Evolutionary conservation across 2,329 filamentous ascomycete species (phyloP).

Genomic region (Cladosporium colombiae): DNA sequence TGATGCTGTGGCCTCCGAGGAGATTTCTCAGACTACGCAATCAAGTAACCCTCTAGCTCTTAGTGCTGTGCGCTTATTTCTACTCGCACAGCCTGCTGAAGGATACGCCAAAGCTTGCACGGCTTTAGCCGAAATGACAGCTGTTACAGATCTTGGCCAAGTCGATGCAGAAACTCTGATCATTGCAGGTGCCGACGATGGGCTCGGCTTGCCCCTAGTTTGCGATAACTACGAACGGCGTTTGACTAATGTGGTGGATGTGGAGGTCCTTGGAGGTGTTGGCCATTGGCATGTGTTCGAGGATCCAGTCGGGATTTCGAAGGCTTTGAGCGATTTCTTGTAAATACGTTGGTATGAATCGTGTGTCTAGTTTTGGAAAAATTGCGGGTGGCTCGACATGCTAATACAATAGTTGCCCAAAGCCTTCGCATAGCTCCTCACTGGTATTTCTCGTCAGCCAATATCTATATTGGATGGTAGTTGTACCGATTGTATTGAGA

Average conservation of each 20-base stretch:
- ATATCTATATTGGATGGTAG: too few species aligned
- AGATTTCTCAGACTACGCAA: conserved; percentile 43
- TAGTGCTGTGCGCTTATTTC: background rate
- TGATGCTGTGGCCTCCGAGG: conserved; percentile 41
- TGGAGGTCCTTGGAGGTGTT: conserved; percentile 42
- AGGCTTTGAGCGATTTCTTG: background rate
- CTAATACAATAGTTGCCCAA: background rate
- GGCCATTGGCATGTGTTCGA: conserved; percentile 57
- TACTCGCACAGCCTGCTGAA: background rate
- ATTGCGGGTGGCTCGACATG: background rate
- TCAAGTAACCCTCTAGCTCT: conserved; percentile 31
- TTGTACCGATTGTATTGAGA: too few species aligned
- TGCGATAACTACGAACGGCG: background rate
- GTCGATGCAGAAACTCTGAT: background rate
- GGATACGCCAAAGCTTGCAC: background rate
- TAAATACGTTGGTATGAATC: background rate
- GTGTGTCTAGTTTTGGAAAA: background rate
- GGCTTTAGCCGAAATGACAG: background rate
- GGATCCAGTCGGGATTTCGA: conserved; percentile 41
- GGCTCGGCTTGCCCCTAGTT: background rate
- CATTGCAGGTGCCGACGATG: background rate
- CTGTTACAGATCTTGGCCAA: conserved; percentile 49
- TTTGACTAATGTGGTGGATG: conserved; percentile 31
- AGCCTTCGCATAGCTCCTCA: too few species aligned
- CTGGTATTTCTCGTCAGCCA: too few species aligned